Evolutionary conservation across 2,329 filamentous ascomycete species (phyloP).

Genomic region (Nigrograna mackinnonii): DNA sequence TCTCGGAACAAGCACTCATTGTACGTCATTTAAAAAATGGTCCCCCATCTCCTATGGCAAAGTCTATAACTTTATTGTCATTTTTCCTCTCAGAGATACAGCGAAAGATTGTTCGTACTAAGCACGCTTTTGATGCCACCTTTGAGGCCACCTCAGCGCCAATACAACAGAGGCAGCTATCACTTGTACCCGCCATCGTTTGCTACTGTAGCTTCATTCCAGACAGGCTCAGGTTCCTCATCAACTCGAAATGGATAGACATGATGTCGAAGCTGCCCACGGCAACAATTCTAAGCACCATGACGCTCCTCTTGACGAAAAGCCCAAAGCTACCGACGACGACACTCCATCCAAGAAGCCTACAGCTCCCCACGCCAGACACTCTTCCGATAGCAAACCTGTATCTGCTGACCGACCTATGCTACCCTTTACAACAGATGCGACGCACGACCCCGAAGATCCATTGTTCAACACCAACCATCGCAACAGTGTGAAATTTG

Average conservation of each 20-base stretch:
- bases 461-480: slow-evolving; percentile 5
- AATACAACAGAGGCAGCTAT: too few species aligned
- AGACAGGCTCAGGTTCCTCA: too few species aligned
- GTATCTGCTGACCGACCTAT: slow-evolving; percentile 21
- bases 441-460: slow-evolving; percentile 20
- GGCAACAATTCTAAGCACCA: slow-evolving; percentile 18
- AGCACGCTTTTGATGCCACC: too few species aligned
- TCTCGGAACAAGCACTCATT: too few species aligned
- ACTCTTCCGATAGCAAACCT: slow-evolving; percentile 8
- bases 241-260: slow-evolving; percentile 23
- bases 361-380: background rate
- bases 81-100: too few species aligned
- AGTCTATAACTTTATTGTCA: too few species aligned
- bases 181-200: too few species aligned
- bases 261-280: slow-evolving; percentile 13
- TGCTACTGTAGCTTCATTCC: too few species aligned
- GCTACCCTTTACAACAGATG: slow-evolving; percentile 22
- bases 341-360: slow-evolving; percentile 1
- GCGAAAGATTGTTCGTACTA: too few species aligned
- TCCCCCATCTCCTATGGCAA: too few species aligned
- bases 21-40: too few species aligned
- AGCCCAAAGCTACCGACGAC: slow-evolving; percentile 1
- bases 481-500: slow-evolving; percentile 16
- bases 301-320: slow-evolving; percentile 7
- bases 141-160: too few species aligned